These are phyloP conservation scores for Paramarasmius palmivorus DNA, from an alignment of 1,284 basidiomycete genomes.

Conservation along the genomic window DNA sequence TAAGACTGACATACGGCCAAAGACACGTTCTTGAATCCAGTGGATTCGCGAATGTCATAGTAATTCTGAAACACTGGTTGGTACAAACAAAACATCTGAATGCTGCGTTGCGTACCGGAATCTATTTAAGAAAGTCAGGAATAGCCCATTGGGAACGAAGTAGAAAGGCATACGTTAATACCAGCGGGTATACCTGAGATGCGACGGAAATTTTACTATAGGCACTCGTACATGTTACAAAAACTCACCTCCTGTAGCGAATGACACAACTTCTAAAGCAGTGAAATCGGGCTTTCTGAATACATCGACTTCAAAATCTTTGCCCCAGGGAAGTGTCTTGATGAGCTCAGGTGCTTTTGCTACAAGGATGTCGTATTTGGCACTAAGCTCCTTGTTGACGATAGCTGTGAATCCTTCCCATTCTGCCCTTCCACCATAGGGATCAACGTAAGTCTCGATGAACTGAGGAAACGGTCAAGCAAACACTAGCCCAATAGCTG, in stretches of 20 bases:
- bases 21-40: conserved; percentile 84
- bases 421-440: conserved; percentile 80
- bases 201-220: not conserved
- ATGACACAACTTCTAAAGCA: conserved; percentile 76
- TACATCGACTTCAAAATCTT: conserved; percentile 78
- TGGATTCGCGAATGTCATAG: conserved; percentile 76
- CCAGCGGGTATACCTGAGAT: conserved; percentile 74
- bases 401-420: conserved; percentile 92
- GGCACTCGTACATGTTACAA: not conserved
- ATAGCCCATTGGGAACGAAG: not conserved
- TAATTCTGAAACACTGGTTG: conserved; percentile 51
- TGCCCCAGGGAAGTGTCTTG: conserved; percentile 81
- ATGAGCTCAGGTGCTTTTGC: conserved; percentile 74
- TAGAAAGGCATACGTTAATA: conserved; percentile 62
- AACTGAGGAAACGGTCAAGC: conserved; percentile 38
- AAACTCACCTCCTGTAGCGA: conserved; percentile 71
- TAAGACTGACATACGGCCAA: conserved; percentile 51
- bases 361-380: conserved; percentile 79
- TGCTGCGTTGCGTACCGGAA: conserved; percentile 58
- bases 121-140: conserved; percentile 38
- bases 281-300: conserved; percentile 89
- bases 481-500: conserved; percentile 18
- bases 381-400: conserved; percentile 80
- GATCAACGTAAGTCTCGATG: conserved; percentile 82
- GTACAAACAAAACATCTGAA: too few species aligned